phyloP scores from a whole-genome alignment of 164 flowering plant species.

The Kalanchoe fedtschenkoi region DNA sequence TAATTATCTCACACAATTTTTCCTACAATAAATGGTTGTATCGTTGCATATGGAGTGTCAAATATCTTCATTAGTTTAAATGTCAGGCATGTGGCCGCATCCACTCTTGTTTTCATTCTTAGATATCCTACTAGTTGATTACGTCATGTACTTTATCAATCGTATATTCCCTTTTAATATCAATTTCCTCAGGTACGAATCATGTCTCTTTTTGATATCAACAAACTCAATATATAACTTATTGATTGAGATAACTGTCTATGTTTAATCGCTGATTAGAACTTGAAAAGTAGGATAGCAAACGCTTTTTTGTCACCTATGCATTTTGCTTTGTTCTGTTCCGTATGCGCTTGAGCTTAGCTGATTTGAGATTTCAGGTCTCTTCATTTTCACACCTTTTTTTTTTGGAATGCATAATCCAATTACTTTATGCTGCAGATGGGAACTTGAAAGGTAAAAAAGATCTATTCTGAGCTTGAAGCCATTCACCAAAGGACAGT shows the following conservation, averaged over 20 bases:
- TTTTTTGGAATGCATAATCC: background rate
- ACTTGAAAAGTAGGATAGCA: too few relatives aligned
- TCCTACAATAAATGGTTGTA: too few relatives aligned
- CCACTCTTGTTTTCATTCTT: background rate
- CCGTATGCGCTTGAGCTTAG: background rate
- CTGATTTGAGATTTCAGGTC: slow-evolving; percentile 1
- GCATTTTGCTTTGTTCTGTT: background rate
- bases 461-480: background rate
- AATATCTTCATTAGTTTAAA: too few relatives aligned
- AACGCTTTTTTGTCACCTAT: too few relatives aligned
- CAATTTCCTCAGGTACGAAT: too few relatives aligned
- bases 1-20: too few relatives aligned
- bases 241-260: background rate
- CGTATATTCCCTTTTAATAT: background rate
- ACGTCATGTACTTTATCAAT: background rate
- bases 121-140: background rate
- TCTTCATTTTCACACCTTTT: background rate
- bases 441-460: background rate
- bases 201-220: too few relatives aligned
- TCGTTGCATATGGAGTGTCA: too few relatives aligned
- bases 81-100: too few relatives aligned
- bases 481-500: background rate
- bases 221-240: background rate
- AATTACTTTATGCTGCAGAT: background rate
- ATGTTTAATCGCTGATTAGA: too few relatives aligned